Evolutionary conservation across 768 basidiomycete species (phyloP).

Genomic region (Trametes elegans): DNA sequence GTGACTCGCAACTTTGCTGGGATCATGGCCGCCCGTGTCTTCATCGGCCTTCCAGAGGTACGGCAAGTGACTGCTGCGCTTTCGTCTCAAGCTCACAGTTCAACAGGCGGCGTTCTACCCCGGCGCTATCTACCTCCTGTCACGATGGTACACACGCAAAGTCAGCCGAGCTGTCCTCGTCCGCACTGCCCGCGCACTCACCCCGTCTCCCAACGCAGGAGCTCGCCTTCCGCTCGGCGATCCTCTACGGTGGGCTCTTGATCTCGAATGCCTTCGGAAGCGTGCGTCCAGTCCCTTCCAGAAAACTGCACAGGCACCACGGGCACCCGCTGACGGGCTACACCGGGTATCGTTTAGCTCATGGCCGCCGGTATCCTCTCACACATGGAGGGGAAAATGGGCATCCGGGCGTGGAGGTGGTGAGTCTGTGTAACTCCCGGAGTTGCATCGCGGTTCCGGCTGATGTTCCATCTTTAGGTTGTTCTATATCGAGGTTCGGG

Average conservation of each 20-base stretch:
- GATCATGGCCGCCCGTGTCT: constrained; percentile 54
- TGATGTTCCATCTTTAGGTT: constrained; percentile 40
- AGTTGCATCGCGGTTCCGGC: not conserved
- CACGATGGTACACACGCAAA: constrained; percentile 38
- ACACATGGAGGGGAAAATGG: constrained; percentile 64
- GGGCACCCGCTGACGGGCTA: not conserved
- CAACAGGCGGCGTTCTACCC: constrained; percentile 62
- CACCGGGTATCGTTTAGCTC: constrained; percentile 42
- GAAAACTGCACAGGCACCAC: not conserved
- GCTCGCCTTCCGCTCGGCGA: constrained; percentile 60
- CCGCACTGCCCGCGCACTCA: not conserved
- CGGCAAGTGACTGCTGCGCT: not conserved
- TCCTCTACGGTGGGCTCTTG: constrained; percentile 57
- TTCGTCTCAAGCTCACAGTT: not conserved
- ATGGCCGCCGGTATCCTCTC: constrained; percentile 75
- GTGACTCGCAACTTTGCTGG: constrained; percentile 53
- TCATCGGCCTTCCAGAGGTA: constrained; percentile 62
- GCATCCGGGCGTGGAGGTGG: constrained; percentile 73
- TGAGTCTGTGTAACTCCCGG: constrained; percentile 25
- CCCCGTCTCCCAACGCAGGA: constrained; percentile 42
- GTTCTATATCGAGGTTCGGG: constrained; percentile 63
- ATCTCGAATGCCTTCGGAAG: constrained; percentile 68
- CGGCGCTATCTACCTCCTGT: constrained; percentile 43
- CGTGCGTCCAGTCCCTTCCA: constrained; percentile 31
- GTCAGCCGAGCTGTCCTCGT: constrained; percentile 16